Conservation (phyloP, 352 stramenopile genomes). For the Globisporangium paddicum region DNA sequence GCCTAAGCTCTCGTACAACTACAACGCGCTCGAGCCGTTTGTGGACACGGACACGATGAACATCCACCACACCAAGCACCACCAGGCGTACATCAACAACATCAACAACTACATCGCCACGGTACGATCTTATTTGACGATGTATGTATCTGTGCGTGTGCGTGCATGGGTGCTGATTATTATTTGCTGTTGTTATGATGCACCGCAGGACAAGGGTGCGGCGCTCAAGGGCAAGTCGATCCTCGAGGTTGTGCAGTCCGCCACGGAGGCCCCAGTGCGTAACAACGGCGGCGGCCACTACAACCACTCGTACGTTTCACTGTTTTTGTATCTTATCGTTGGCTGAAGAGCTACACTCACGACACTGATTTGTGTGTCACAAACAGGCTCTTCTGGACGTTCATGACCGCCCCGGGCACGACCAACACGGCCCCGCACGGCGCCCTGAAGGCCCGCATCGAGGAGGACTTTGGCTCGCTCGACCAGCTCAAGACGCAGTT, state of each 20-base stretch:
- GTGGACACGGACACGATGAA: conserved; percentile 89
- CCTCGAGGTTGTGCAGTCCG: conserved; percentile 66
- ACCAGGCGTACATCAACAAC: conserved; percentile 89
- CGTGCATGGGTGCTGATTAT: not conserved
- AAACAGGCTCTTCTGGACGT: conserved; percentile 90
- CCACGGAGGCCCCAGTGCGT: conserved; percentile 68
- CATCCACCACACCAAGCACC: conserved; percentile 92
- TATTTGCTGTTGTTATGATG: not conserved
- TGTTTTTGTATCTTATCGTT: not conserved
- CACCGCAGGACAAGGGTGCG: conserved; percentile 69
- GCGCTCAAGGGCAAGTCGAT: conserved; percentile 78
- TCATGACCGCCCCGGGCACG: conserved; percentile 77
- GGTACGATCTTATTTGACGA: conserved; percentile 27
- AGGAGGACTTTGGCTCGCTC: conserved; percentile 89
- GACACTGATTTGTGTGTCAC: not conserved
- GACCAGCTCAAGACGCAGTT: conserved; percentile 90
- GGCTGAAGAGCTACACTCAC: too few relatives aligned
- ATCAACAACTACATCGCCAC: conserved; percentile 85
- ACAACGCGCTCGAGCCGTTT: conserved; percentile 86
- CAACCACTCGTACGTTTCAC: conserved; percentile 52
- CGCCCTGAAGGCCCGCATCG: conserved; percentile 78
- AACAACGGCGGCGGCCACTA: conserved; percentile 87
- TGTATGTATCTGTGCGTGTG: not conserved
- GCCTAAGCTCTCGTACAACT: conserved; percentile 79
- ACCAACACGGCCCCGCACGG: conserved; percentile 78